Evolutionary conservation across 1,284 basidiomycete genomes (phyloP), one percentile per base, ranked within the genome.

Genomic region (Inonotus hispidus): DNA sequence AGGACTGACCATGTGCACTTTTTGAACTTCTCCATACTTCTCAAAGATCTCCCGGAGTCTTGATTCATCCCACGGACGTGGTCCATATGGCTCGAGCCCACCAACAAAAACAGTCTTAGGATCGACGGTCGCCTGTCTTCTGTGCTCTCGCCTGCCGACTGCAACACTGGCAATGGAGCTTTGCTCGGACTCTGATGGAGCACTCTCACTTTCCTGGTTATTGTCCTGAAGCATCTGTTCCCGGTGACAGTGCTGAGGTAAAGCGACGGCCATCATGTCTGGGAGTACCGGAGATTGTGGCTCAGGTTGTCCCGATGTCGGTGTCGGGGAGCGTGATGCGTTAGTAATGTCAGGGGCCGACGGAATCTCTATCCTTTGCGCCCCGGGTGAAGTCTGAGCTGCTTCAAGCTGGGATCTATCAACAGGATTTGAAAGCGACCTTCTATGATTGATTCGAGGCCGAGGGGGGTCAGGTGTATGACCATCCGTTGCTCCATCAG

Each of bases 41-140:
- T 76, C 74, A 68, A 91, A 91, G 45, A 85, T 75, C 3, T 70
- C 68, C 43, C 71, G 74, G 23, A 91, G 75, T 63, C 79, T 84
- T 8, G 75, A 74, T 68, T 90, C 87, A 56, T 85, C 80, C 89
- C 89, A 91, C 3, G 81, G 79, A 25, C 76, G 75, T 4, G 82
- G 76, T 6, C 84, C 85, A 65, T 76, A 77, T 68, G 83, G 79
- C 66, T 88, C 84, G 45, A 91, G 75, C 1, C 88, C 88, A 13
- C 89, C 88, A 29, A 90, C 85, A 68, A 90, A 91, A 23, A 91
- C 75, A 0, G 87, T 84, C 1, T 79, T 82, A 0, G 83, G 84
- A 69, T 90, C 87, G 13, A 86, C 68, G 21, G 80, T 73, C 49
- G 72, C 71, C 37, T 63, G 56, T 21, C 63, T 61, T 23, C 53